These are phyloP conservation scores for Plantago coronopus DNA, from an alignment of 305 asterid genomes.

Conservation along the genomic window DNA sequence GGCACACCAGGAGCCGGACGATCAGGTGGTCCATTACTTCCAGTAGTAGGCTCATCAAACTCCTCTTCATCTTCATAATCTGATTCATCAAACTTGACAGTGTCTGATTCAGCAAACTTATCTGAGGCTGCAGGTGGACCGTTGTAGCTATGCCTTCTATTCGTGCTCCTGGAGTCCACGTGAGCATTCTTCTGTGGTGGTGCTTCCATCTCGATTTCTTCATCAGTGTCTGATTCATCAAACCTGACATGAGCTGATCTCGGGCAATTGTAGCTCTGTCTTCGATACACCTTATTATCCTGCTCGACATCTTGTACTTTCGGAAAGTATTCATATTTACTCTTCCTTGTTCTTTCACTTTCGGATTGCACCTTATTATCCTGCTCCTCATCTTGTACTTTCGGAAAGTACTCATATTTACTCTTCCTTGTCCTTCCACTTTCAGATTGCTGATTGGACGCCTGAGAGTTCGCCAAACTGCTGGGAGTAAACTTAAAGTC, in stretches of 20 bases:
- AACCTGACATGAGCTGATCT: conserved; percentile 38
- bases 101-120: conserved; percentile 48
- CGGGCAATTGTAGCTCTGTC: conserved; percentile 51
- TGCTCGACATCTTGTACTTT: conserved; percentile 23
- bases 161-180: conserved; percentile 22
- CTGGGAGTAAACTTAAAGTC: conserved; percentile 7
- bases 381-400: conserved; percentile 17
- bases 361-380: too few species aligned
- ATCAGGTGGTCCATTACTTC: conserved; percentile 31
- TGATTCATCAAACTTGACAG: conserved; percentile 56
- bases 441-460: background rate
- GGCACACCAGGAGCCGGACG: conserved; percentile 61
- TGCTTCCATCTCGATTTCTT: conserved; percentile 66
- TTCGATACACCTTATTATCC: conserved; percentile 33
- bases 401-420: conserved; percentile 28
- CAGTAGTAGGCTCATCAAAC: conserved; percentile 23
- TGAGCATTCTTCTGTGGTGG: conserved; percentile 20
- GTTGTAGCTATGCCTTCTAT: conserved; percentile 58
- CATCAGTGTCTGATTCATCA: conserved; percentile 66
- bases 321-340: conserved; percentile 24
- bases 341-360: conserved; percentile 27
- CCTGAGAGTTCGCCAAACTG: conserved; percentile 21
- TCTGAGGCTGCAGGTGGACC: conserved; percentile 29
- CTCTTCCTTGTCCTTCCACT: conserved; percentile 29
- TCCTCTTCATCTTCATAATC: conserved; percentile 37